Percentiles rank a stretch among this genome's conserved stretches.
phyloP scores from a whole-genome alignment of 176 grass and related monocot species.

The Oryza rufipogon region DNA sequence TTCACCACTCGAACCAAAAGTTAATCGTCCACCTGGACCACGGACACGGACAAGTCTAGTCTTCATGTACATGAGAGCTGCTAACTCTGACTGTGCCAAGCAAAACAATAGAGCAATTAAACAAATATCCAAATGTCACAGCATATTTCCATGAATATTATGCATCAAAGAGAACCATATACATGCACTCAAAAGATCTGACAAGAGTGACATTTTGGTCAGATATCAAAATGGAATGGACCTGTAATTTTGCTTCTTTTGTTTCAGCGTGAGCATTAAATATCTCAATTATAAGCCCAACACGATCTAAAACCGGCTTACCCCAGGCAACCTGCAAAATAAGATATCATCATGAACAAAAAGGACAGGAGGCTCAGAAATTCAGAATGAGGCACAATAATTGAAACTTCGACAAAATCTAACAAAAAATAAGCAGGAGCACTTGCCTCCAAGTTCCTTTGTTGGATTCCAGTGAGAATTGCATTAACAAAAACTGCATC shows the following conservation, averaged over 20 bases:
- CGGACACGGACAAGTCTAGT: constrained; percentile 91
- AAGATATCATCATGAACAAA: constrained; percentile 36
- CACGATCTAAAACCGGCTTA: constrained; percentile 87
- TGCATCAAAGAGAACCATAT: constrained; percentile 10
- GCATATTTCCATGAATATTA: constrained; percentile 30
- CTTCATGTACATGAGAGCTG: constrained; percentile 95
- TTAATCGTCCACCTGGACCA: constrained; percentile 79
- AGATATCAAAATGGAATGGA: constrained; percentile 40
- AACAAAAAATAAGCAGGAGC: neutral
- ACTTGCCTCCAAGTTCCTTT: constrained; percentile 93
- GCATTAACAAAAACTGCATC: constrained; percentile 96
- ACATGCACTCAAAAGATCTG: constrained; percentile 13
- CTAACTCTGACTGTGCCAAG: constrained; percentile 79
- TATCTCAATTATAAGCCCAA: constrained; percentile 97
- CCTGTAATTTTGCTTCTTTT: constrained; percentile 98
- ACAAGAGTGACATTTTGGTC: constrained; percentile 7
- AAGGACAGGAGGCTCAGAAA: neutral
- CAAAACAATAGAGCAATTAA: constrained; percentile 18
- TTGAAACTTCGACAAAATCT: constrained; percentile 20
- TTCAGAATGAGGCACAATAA: neutral
- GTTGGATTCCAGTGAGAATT: constrained; percentile 88
- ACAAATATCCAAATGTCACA: constrained; percentile 26
- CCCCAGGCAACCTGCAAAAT: constrained; percentile 65
- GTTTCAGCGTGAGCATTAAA: constrained; percentile 98
- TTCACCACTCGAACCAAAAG: constrained; percentile 87